phyloP scores from a whole-genome alignment of 768 basidiomycete genomes.

The Mycena olivaceomarginata region DNA sequence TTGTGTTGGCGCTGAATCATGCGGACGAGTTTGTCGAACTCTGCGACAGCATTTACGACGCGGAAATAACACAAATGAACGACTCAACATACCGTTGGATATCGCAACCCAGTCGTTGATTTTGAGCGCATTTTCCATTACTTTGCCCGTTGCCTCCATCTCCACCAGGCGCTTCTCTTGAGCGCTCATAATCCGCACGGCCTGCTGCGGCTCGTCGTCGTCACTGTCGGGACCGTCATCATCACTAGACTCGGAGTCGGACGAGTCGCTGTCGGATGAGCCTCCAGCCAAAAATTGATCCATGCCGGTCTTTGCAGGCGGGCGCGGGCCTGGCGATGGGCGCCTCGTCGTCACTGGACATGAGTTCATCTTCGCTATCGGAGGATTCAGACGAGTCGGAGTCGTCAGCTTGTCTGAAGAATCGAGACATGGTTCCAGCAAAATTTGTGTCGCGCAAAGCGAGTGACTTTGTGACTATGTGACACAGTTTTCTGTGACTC shows the following conservation, averaged over 20 bases:
- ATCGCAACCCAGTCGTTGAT: conserved; percentile 98
- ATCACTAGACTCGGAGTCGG: conserved; percentile 58
- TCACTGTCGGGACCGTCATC: conserved; percentile 69
- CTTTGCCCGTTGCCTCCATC: conserved; percentile 94
- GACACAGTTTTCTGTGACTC: background rate
- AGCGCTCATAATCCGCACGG: conserved; percentile 89
- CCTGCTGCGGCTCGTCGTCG: conserved; percentile 83
- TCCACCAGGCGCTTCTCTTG: conserved; percentile 95
- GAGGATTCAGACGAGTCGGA: conserved; percentile 84
- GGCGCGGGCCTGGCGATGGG: conserved; percentile 66
- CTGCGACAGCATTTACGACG: conserved; percentile 61
- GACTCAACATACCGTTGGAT: conserved; percentile 81
- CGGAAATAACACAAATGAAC: conserved; percentile 1
- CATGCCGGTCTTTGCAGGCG: conserved; percentile 77
- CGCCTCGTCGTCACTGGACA: conserved; percentile 82
- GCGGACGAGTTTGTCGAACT: conserved; percentile 96
- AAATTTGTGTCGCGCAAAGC: conserved; percentile 4
- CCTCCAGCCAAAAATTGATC: conserved; percentile 83
- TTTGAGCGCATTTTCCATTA: conserved; percentile 95
- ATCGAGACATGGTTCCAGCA: conserved; percentile 82
- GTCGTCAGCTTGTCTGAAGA: conserved; percentile 91
- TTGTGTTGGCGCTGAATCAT: conserved; percentile 93
- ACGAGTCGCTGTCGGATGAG: conserved; percentile 75
- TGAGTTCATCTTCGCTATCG: conserved; percentile 86
- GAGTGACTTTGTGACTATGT: background rate